phyloP scores from a whole-genome alignment of 169 alveolate species.

The Cryptosporidium muris region DNA sequence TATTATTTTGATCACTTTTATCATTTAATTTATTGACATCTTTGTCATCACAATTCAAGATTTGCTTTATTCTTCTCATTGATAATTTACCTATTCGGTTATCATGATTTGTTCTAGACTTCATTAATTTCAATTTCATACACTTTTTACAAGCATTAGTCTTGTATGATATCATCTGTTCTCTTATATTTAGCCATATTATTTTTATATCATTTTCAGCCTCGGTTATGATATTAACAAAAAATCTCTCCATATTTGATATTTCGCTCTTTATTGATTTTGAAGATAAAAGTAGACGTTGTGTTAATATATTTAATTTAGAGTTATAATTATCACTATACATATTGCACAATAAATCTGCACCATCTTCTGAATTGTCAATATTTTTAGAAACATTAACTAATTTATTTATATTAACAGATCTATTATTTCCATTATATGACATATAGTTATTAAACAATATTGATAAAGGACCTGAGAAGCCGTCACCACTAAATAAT shows the following conservation, averaged over 20 bases:
- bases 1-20: slow-evolving; percentile 15
- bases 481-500: slow-evolving; percentile 65
- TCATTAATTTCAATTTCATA: background rate
- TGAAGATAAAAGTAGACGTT: no score
- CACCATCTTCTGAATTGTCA: background rate
- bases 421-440: background rate
- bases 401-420: background rate
- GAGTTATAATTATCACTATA: background rate
- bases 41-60: slow-evolving; percentile 7
- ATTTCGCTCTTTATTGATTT: background rate
- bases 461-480: slow-evolving; percentile 52
- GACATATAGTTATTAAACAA: background rate
- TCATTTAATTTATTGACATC: slow-evolving; percentile 8
- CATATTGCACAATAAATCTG: background rate
- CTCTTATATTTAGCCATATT: slow-evolving; percentile 48
- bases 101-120: slow-evolving; percentile 31
- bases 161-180: slow-evolving; percentile 11
- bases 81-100: slow-evolving; percentile 27
- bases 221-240: slow-evolving; percentile 33
- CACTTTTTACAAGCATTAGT: background rate
- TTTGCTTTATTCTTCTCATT: slow-evolving; percentile 12
- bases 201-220: slow-evolving; percentile 60
- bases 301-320: no score
- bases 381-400: background rate
- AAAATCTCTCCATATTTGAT: slow-evolving; percentile 31